A percentile compares a stretch with the other conserved stretches of the same genome.
Conservation (phyloP, 768 basidiomycete species). For the Collybia sordida region DNA sequence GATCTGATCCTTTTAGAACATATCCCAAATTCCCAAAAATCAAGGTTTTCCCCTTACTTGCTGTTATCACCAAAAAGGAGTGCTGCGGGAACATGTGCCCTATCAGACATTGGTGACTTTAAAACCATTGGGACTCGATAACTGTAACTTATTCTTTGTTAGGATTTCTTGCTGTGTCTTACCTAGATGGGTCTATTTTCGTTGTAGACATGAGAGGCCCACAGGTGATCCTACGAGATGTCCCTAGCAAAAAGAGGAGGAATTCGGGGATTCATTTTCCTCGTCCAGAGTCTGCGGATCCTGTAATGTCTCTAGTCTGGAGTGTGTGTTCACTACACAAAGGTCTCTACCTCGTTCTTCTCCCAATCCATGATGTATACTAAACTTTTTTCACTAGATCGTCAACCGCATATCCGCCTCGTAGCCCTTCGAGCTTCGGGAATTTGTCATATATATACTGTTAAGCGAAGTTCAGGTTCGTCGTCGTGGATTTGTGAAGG, state of each 20-base stretch:
- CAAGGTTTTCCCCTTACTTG: slow-evolving; percentile 62
- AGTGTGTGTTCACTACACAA: slow-evolving; percentile 54
- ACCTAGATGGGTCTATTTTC: slow-evolving; percentile 54
- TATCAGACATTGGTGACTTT: slow-evolving; percentile 71
- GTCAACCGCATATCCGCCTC: slow-evolving; percentile 53
- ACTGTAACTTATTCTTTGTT: background rate
- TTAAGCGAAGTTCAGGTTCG: slow-evolving; percentile 35
- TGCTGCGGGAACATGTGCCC: slow-evolving; percentile 51
- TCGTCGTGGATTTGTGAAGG: slow-evolving; percentile 37
- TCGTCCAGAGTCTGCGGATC: slow-evolving; percentile 38
- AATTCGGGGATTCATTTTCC: slow-evolving; percentile 29
- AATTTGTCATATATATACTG: slow-evolving; percentile 54
- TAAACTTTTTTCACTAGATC: slow-evolving; percentile 28
- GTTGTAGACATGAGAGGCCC: slow-evolving; percentile 79
- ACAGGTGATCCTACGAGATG: slow-evolving; percentile 55
- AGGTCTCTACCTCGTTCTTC: slow-evolving; percentile 33
- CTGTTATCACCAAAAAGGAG: slow-evolving; percentile 51
- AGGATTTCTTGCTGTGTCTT: slow-evolving; percentile 82
- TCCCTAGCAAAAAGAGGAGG: slow-evolving; percentile 38
- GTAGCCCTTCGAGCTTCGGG: slow-evolving; percentile 63
- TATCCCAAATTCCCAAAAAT: slow-evolving; percentile 31
- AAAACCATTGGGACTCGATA: background rate
- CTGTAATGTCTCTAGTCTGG: slow-evolving; percentile 63
- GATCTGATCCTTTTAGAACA: slow-evolving; percentile 58
- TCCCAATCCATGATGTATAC: background rate